Evolutionary conservation across 1,139 yeast genomes (phyloP), one percentile per base, ranked within the genome.

Genomic region (Blastobotrys serpentis): DNA sequence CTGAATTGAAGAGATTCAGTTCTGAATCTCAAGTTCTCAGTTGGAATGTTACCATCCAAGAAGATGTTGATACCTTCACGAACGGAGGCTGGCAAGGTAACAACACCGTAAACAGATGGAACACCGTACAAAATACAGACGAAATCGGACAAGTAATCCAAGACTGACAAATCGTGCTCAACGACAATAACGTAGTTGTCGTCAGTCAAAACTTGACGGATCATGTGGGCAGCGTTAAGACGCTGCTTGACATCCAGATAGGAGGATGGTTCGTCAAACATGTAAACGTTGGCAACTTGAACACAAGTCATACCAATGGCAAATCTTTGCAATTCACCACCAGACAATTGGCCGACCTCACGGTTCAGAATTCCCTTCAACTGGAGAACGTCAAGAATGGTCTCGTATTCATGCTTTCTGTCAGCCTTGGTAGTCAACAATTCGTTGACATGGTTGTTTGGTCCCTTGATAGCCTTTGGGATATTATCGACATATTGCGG

Each of bases 191-290:
- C 94, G 53, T 73, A 72, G 65, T 88, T 88, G 44, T 89, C 79
- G 47, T 92, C 81, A 52, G 73, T 76, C 62, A 90, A 75, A 57
- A 92, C 75, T 22, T 94, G 82, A 73, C 98, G 84, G 63, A 92
- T 92, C 65, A 88, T 82, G 70, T 82, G 84, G 51, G 98, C 98
- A 49, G 98, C 98, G 66, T 94, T 86, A 69, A 92, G 81, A 81
- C 98, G 92, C 74, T 92, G 98, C 73, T 92, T 92, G 57, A 92
- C 98, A 78, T 92, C 98, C 70, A 92, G 76, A 72, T 92, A 92
- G 11, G 98, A 92, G 22, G 98, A 90, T 46, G 98, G 98, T 75
- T 92, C 98, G 74, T 92, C 98, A 70, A 92, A 92, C 98, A 92
- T 92, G 73, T 92, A 92, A 43, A 92, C 98, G 62, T 89, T 87